Evolutionary conservation across 805 yeast species (phyloP).

Genomic region (Yamadazyma nakazawae): DNA sequence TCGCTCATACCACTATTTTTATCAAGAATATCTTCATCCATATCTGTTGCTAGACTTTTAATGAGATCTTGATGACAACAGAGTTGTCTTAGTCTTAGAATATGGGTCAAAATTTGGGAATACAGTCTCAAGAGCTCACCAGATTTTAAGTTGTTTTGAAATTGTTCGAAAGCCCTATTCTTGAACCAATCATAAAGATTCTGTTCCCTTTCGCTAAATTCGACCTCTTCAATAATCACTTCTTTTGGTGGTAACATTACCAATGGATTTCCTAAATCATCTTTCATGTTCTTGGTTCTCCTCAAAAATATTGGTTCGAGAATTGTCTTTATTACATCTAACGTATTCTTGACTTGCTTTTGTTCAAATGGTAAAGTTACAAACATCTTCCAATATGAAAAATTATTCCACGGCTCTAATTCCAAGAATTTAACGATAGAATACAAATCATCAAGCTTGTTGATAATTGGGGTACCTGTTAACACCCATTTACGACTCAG

Average conservation of each 20-base stretch:
- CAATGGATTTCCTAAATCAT: slow-evolving; percentile 64
- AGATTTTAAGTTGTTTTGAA: slow-evolving; percentile 52
- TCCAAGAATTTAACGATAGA: slow-evolving; percentile 70
- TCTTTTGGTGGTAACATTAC: slow-evolving; percentile 77
- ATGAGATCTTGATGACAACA: slow-evolving; percentile 82
- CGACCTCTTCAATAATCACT: slow-evolving; percentile 63
- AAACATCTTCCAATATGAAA: slow-evolving; percentile 83
- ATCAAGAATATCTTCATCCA: slow-evolving; percentile 33
- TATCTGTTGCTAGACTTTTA: slow-evolving; percentile 48
- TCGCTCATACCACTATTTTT: not conserved
- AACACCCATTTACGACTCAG: slow-evolving; percentile 76
- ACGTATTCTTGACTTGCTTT: slow-evolving; percentile 64
- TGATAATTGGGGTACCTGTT: slow-evolving; percentile 92
- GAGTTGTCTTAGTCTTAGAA: slow-evolving; percentile 77
- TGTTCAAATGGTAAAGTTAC: slow-evolving; percentile 81
- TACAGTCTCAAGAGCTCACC: slow-evolving; percentile 74
- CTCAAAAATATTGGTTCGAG: slow-evolving; percentile 79
- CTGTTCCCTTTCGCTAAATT: slow-evolving; percentile 63
- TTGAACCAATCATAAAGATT: slow-evolving; percentile 67
- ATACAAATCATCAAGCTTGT: slow-evolving; percentile 81
- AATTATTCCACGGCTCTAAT: slow-evolving; percentile 87
- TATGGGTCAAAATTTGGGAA: slow-evolving; percentile 77
- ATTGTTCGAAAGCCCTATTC: slow-evolving; percentile 60
- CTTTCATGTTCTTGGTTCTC: slow-evolving; percentile 83
- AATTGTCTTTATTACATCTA: slow-evolving; percentile 80